Conservation (phyloP, 805 yeast genomes). For the Yamadazyma sp. region DNA sequence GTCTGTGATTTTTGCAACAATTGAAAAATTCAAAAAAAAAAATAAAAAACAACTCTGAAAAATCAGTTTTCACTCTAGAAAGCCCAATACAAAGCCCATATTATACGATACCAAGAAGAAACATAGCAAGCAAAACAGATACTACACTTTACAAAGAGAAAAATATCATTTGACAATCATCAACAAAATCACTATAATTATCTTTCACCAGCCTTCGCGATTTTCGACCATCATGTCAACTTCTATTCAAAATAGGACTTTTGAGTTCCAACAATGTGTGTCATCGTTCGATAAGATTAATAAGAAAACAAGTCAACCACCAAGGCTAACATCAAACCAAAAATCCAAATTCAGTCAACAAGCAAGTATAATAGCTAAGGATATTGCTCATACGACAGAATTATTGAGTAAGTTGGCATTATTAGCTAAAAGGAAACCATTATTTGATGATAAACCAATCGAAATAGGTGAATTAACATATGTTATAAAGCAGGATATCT, state of each 20-base stretch:
- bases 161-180: no score
- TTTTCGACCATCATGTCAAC: slow-evolving; percentile 8
- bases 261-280: slow-evolving; percentile 91
- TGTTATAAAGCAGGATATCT: slow-evolving; percentile 81
- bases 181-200: no score
- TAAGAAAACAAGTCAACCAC: slow-evolving; percentile 31
- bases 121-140: no score
- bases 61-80: no score
- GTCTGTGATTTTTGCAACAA: no score
- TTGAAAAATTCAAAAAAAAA: no score
- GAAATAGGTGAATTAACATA: slow-evolving; percentile 91
- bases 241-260: slow-evolving; percentile 74
- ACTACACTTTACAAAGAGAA: no score
- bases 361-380: slow-evolving; percentile 84
- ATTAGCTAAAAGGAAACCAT: slow-evolving; percentile 83
- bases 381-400: slow-evolving; percentile 81
- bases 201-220: no score
- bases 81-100: no score
- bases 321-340: slow-evolving; percentile 14
- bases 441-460: slow-evolving; percentile 90
- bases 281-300: slow-evolving; percentile 64
- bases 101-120: no score
- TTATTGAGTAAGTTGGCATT: slow-evolving; percentile 75
- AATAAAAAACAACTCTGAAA: no score
- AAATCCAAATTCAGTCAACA: slow-evolving; percentile 46